These are phyloP conservation scores for Mucor piriformis DNA, from an alignment of 371 early-diverging fungal genomes.

Conservation along the genomic window DNA sequence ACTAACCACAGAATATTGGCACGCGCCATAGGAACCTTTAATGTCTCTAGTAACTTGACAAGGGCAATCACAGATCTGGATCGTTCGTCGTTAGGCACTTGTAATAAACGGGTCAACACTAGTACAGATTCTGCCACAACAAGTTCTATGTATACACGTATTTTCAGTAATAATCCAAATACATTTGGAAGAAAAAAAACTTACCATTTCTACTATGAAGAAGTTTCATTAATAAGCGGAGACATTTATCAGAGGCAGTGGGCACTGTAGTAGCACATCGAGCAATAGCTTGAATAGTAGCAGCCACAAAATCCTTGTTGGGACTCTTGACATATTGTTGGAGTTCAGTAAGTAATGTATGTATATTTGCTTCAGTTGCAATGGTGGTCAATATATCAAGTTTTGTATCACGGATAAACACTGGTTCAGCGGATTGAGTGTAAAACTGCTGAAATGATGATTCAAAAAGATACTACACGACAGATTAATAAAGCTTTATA, in stretches of 20 bases:
- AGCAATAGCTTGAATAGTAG: conserved; percentile 77
- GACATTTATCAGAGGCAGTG: conserved; percentile 61
- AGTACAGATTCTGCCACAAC: conserved; percentile 82
- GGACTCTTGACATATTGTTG: conserved; percentile 76
- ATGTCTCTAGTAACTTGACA: conserved; percentile 66
- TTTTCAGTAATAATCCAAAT: too few relatives aligned
- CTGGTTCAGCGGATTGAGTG: conserved; percentile 78
- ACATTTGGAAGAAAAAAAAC: too few relatives aligned
- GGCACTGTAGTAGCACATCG: conserved; percentile 68
- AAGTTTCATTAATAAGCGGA: conserved; percentile 67
- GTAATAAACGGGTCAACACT: conserved; percentile 74
- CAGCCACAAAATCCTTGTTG: conserved; percentile 70
- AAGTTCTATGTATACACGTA: conserved; percentile 56
- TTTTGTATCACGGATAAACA: conserved; percentile 79
- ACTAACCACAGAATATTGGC: conserved; percentile 87
- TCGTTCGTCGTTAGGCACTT: conserved; percentile 55
- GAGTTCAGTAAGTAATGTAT: conserved; percentile 52
- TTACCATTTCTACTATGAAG: conserved; percentile 75
- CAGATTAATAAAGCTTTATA: neutral
- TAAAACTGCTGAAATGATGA: conserved; percentile 79
- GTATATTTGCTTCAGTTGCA: conserved; percentile 64
- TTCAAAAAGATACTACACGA: conserved; percentile 64
- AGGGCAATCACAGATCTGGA: conserved; percentile 64
- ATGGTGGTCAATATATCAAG: conserved; percentile 81
- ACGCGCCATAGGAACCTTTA: conserved; percentile 67